Evolutionary conservation across 2,329 filamentous ascomycete genomes (phyloP).

Genomic region (Zasmidium citrigriseum): DNA sequence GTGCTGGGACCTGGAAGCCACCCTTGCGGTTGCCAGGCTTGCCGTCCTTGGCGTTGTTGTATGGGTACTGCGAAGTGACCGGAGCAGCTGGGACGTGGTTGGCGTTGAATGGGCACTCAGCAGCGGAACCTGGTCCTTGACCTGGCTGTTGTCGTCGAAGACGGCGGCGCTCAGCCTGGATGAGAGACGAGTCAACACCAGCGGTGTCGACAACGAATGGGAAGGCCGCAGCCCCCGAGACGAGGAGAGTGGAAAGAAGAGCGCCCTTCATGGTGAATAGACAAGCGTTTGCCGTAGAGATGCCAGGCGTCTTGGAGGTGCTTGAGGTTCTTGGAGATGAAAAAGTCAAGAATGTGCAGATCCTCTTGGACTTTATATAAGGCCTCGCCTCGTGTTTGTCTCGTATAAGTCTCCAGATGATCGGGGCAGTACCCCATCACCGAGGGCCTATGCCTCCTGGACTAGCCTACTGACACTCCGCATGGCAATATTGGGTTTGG

Average conservation of each 20-base stretch:
- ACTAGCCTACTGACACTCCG: background rate
- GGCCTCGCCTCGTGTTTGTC: background rate
- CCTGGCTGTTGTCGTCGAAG: slow-evolving; percentile 35
- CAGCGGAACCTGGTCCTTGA: slow-evolving; percentile 29
- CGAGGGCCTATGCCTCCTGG: background rate
- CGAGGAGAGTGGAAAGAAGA: slow-evolving; percentile 25
- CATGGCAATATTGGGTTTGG: slow-evolving; percentile 3
- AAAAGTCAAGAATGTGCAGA: background rate
- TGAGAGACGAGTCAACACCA: slow-evolving; percentile 39
- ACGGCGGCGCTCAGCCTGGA: slow-evolving; percentile 24
- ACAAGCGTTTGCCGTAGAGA: background rate
- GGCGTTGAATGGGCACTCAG: slow-evolving; percentile 39
- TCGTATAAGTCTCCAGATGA: background rate
- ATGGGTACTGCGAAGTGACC: slow-evolving; percentile 40
- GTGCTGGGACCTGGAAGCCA: slow-evolving; percentile 47
- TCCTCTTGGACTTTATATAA: background rate
- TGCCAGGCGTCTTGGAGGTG: background rate
- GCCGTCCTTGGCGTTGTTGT: slow-evolving; percentile 47
- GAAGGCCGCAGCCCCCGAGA: slow-evolving; percentile 36
- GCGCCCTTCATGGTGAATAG: slow-evolving; percentile 27
- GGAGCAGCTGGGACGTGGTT: slow-evolving; percentile 35
- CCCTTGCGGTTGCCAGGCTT: slow-evolving; percentile 43
- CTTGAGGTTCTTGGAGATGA: background rate
- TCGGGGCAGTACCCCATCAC: background rate
- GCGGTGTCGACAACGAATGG: slow-evolving; percentile 41